phyloP scores from a whole-genome alignment of 2,329 filamentous ascomycete genomes.

The Fusarium pilosicola region DNA sequence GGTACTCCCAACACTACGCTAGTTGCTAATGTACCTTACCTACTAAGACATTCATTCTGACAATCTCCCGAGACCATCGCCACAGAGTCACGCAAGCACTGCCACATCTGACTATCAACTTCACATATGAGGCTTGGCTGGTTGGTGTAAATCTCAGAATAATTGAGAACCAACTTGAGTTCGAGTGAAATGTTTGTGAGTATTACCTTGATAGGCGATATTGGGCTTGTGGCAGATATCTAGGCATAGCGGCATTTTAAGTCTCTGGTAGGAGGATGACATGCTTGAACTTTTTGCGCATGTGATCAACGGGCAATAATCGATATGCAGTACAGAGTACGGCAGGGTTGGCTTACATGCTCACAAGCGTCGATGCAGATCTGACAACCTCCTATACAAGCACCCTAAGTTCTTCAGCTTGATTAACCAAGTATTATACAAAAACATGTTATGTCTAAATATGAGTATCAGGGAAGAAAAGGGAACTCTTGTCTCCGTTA shows the following conservation, averaged over 20 bases:
- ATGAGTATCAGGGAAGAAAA: background rate
- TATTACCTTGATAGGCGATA: no score
- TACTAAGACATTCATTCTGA: background rate
- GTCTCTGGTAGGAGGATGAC: no score
- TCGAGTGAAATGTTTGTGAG: background rate
- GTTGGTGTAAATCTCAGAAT: background rate
- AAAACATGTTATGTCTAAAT: background rate
- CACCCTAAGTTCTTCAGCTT: no score
- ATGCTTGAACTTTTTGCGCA: background rate
- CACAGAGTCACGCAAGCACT: slow-evolving; percentile 30
- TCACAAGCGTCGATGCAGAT: background rate
- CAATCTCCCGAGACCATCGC: slow-evolving; percentile 12
- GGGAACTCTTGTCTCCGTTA: background rate
- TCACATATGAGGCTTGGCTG: slow-evolving; percentile 4
- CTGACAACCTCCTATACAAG: background rate
- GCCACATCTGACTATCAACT: slow-evolving; percentile 13
- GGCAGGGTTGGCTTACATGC: background rate
- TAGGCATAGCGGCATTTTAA: background rate
- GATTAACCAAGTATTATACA: no score
- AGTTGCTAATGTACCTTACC: background rate
- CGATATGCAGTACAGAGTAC: background rate
- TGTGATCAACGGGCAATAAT: slow-evolving; percentile 15
- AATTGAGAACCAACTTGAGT: background rate
- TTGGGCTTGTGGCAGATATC: no score
- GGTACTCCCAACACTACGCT: background rate